Conservation (phyloP, 2,329 filamentous ascomycete genomes). For the Capronia americana region DNA sequence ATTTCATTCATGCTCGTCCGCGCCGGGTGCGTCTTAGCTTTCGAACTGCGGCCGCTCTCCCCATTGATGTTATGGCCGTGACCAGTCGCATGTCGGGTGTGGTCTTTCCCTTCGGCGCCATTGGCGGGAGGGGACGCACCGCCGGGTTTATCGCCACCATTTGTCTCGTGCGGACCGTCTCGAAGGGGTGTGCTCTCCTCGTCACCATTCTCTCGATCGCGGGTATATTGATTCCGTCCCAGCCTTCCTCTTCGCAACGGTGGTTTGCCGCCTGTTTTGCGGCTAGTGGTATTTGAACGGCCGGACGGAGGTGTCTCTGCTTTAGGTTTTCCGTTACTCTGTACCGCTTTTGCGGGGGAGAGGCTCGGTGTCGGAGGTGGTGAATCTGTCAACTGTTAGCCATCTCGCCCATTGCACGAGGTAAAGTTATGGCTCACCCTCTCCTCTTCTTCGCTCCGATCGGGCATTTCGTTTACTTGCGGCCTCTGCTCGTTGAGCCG, state of each 20-base stretch:
- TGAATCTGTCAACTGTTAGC: conserved; percentile 61
- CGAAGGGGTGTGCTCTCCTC: conserved; percentile 45
- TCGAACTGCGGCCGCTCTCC: conserved; percentile 65
- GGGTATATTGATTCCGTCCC: conserved; percentile 82
- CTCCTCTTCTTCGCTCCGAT: conserved; percentile 77
- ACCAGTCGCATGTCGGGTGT: neutral
- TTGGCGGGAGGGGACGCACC: conserved; percentile 45
- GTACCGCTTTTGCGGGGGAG: conserved; percentile 55
- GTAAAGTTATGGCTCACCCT: conserved; percentile 63
- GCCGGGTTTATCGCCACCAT: conserved; percentile 21
- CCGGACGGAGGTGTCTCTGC: conserved; percentile 51
- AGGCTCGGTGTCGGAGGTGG: conserved; percentile 71
- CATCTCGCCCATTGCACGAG: neutral
- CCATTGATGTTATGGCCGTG: conserved; percentile 60
- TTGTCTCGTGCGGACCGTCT: conserved; percentile 40
- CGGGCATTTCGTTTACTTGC: conserved; percentile 81
- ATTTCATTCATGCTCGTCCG: conserved; percentile 84
- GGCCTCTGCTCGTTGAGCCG: conserved; percentile 70
- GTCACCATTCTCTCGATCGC: conserved; percentile 69
- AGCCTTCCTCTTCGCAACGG: conserved; percentile 71
- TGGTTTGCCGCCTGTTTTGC: conserved; percentile 65
- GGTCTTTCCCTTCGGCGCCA: conserved; percentile 42
- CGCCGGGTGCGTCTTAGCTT: conserved; percentile 62
- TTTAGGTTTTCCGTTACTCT: conserved; percentile 50
- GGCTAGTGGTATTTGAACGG: conserved; percentile 59